A percentile compares a stretch with the other conserved stretches of the same genome.
Evolutionary conservation across 306 rosid species (phyloP).

Genomic region (Glycyrrhiza uralensis): DNA sequence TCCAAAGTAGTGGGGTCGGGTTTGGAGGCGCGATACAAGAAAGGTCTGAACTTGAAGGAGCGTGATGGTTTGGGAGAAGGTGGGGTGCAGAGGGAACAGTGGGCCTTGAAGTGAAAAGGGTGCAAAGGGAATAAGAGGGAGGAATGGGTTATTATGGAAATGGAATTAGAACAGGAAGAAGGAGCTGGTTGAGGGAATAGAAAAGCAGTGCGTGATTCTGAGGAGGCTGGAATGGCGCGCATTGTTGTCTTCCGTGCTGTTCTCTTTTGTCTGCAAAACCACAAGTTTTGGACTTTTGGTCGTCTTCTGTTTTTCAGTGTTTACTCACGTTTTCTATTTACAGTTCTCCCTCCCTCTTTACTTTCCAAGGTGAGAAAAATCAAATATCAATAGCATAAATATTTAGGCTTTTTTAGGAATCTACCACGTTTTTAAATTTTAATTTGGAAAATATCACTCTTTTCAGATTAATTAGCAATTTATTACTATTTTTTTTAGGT

Average conservation of each 20-base stretch:
- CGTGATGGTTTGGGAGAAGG: conserved; percentile 10
- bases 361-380: too few relatives aligned
- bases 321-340: too few relatives aligned
- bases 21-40: conserved; percentile 33
- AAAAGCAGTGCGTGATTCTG: conserved; percentile 11
- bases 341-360: too few relatives aligned
- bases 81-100: background rate
- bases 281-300: too few relatives aligned
- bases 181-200: background rate
- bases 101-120: conserved; percentile 21
- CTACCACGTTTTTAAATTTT: too few relatives aligned
- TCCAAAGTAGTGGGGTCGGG: conserved; percentile 22
- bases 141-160: background rate
- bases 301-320: too few relatives aligned
- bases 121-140: conserved; percentile 6
- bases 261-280: background rate
- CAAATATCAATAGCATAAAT: too few relatives aligned
- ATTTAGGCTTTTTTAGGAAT: too few relatives aligned
- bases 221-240: conserved; percentile 33
- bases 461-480: too few relatives aligned
- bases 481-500: too few relatives aligned
- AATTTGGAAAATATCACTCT: too few relatives aligned
- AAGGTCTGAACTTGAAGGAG: conserved; percentile 23
- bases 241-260: conserved; percentile 17
- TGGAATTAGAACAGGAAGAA: background rate